Conservation (phyloP, 805 yeast species). For the Sugiyamaella lignohabitans region DNA sequence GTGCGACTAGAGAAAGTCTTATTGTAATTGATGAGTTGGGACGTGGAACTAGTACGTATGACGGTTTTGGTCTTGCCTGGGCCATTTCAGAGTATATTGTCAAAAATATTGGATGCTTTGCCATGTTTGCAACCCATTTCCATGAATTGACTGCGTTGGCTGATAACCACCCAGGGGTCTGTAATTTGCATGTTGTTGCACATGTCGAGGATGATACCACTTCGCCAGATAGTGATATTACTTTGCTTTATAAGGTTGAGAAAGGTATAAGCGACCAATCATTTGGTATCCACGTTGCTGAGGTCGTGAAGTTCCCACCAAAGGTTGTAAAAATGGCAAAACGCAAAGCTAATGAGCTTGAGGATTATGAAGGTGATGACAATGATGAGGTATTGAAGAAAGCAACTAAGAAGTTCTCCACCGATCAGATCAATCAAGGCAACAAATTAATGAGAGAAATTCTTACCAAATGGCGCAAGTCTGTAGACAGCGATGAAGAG, state of each 20-base stretch:
- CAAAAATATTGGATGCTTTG: conserved; percentile 61
- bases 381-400: conserved; percentile 35
- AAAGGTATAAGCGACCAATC: conserved; percentile 94
- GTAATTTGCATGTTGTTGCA: conserved; percentile 88
- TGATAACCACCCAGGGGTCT: conserved; percentile 51
- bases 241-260: conserved; percentile 87
- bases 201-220: conserved; percentile 47
- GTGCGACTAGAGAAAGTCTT: conserved; percentile 71
- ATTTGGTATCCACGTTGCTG: conserved; percentile 97
- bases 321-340: conserved; percentile 94
- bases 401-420: conserved; percentile 41
- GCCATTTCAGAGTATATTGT: conserved; percentile 86
- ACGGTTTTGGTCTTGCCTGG: conserved; percentile 98
- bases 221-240: conserved; percentile 52
- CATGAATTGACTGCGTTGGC: conserved; percentile 87
- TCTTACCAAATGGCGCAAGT: conserved; percentile 35
- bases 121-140: conserved; percentile 94
- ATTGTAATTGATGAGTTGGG: conserved; percentile 94
- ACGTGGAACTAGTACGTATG: conserved; percentile 88
- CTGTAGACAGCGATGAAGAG: conserved; percentile 10
- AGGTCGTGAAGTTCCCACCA: conserved; percentile 84
- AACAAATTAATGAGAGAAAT: conserved; percentile 41
- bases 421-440: conserved; percentile 50
- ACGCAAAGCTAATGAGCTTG: conserved; percentile 83
- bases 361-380: conserved; percentile 45